Conservation (phyloP, 1,139 yeast genomes). For the Diutina catenulata region DNA sequence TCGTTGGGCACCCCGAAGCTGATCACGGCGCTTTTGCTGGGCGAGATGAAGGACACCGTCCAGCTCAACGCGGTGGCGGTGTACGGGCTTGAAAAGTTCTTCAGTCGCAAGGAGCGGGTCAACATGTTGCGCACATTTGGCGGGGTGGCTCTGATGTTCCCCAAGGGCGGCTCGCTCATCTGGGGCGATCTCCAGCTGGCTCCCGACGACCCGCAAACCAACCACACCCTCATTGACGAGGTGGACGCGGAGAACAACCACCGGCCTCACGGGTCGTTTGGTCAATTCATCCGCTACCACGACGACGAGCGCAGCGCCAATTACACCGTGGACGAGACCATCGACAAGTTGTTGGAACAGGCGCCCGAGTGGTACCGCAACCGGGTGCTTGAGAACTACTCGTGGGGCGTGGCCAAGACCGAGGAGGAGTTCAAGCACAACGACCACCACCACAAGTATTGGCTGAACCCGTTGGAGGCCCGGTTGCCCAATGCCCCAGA, state of each 20-base stretch:
- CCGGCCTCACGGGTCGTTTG: conserved; percentile 35
- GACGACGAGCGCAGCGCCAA: conserved; percentile 26
- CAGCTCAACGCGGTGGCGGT: conserved; percentile 88
- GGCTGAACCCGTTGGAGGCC: conserved; percentile 91
- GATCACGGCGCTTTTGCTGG: conserved; percentile 80
- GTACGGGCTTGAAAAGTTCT: conserved; percentile 87
- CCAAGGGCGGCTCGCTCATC: conserved; percentile 81
- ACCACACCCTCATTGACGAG: conserved; percentile 12
- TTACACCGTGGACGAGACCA: conserved; percentile 52
- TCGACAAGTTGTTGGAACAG: conserved; percentile 49
- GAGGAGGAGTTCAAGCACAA: conserved; percentile 47
- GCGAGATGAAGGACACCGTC: conserved; percentile 97
- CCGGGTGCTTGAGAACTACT: conserved; percentile 58
- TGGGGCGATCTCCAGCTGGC: conserved; percentile 67
- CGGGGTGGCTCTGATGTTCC: conserved; percentile 90
- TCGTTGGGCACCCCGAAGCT: conserved; percentile 90
- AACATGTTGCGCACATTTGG: conserved; percentile 83
- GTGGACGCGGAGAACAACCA: neutral
- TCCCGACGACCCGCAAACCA: conserved; percentile 43
- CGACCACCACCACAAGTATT: conserved; percentile 59
- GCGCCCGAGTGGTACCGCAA: conserved; percentile 69
- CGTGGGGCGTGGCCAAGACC: conserved; percentile 63
- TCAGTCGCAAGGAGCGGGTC: conserved; percentile 78
- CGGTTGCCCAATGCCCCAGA: conserved; percentile 90
- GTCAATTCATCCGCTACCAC: conserved; percentile 59